A percentile compares a stretch with the other conserved stretches of the same genome.
These are phyloP conservation scores for Fagus crenata DNA, from an alignment of 306 rosid species.

Conservation along the genomic window DNA sequence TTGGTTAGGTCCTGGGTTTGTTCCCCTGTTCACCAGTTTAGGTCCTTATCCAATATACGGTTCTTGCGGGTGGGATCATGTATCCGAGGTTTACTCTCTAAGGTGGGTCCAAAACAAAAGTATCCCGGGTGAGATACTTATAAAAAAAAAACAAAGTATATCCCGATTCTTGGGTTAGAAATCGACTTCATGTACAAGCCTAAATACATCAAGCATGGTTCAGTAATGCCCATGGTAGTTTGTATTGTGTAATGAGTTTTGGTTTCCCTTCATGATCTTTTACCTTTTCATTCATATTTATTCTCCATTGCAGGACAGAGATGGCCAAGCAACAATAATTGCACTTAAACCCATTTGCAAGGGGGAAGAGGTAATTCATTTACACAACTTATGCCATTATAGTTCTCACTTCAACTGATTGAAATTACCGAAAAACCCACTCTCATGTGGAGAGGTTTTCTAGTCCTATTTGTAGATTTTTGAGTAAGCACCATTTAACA, in stretches of 20 bases:
- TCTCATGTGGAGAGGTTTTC: neutral
- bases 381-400: neutral
- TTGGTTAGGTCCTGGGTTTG: too few relatives aligned
- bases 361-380: constrained; percentile 75
- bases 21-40: too few relatives aligned
- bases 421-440: neutral
- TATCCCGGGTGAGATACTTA: too few relatives aligned
- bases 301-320: constrained; percentile 65
- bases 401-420: neutral
- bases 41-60: too few relatives aligned
- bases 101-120: too few relatives aligned
- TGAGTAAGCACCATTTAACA: constrained; percentile 4
- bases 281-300: neutral
- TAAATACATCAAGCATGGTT: neutral
- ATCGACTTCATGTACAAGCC: neutral
- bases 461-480: constrained; percentile 15
- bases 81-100: too few relatives aligned
- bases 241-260: neutral
- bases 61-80: too few relatives aligned
- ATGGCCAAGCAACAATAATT: constrained; percentile 88
- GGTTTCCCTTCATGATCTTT: neutral
- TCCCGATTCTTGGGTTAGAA: too few relatives aligned
- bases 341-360: constrained; percentile 56
- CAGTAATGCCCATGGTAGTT: neutral
- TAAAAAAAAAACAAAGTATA: too few relatives aligned